Percentiles rank a stretch among this genome's conserved stretches.
Conservation (phyloP, 2,329 filamentous ascomycete genomes). For the Diplodia corticola region DNA sequence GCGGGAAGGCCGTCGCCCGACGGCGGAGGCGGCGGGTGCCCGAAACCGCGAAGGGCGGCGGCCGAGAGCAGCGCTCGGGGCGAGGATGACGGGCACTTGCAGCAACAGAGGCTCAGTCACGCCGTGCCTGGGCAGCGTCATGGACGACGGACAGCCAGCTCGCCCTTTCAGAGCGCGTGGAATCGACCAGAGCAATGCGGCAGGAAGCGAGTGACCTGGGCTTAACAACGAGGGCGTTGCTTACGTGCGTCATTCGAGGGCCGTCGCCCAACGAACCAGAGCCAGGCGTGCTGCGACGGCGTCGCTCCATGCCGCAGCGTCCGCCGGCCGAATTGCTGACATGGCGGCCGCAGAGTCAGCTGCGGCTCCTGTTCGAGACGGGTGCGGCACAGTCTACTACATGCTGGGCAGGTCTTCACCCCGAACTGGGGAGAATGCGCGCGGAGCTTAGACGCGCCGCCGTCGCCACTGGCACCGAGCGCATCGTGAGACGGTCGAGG, state of each 20-base stretch:
- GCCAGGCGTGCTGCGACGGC: background rate
- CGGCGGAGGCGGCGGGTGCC: background rate
- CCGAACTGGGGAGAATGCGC: background rate
- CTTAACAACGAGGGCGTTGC: slow-evolving; percentile 1
- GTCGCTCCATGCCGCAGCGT: background rate
- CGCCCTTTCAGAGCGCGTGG: background rate
- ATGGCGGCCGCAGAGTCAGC: background rate
- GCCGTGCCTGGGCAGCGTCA: background rate
- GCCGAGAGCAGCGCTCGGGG: background rate
- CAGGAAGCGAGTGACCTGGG: no score
- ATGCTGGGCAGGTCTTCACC: background rate
- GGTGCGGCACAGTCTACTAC: background rate
- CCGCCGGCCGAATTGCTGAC: slow-evolving; percentile 16
- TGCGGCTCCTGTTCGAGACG: background rate
- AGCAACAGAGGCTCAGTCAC: background rate
- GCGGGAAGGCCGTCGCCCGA: background rate
- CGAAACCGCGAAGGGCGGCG: slow-evolving; percentile 1
- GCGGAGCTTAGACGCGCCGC: background rate
- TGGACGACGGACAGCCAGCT: background rate
- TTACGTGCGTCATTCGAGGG: background rate
- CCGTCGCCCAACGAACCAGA: background rate
- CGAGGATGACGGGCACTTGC: background rate
- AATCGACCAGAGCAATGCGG: no score
- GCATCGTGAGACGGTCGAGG: background rate
- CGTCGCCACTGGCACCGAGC: background rate